phyloP scores from a whole-genome alignment of 352 stramenopile species.

The Phytophthora capsici region DNA sequence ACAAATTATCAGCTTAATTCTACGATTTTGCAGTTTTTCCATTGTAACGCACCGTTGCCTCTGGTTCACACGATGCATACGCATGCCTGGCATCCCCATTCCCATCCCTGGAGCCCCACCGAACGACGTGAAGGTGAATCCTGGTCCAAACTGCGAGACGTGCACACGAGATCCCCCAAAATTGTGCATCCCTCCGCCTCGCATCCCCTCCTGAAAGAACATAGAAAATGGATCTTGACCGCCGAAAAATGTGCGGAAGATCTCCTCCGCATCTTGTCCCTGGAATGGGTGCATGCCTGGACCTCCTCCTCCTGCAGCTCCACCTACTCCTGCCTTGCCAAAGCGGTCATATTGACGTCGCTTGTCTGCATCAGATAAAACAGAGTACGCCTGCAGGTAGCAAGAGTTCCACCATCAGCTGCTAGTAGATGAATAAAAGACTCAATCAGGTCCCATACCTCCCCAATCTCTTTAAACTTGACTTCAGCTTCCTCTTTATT shows the following conservation, averaged over 20 bases:
- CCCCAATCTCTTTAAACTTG: constrained; percentile 91
- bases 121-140: constrained; percentile 81
- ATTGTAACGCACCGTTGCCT: constrained; percentile 46
- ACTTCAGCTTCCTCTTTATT: constrained; percentile 86
- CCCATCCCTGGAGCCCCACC: constrained; percentile 58
- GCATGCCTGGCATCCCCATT: constrained; percentile 63
- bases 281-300: constrained; percentile 64
- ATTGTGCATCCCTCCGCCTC: constrained; percentile 51
- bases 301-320: constrained; percentile 38
- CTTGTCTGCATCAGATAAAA: constrained; percentile 91
- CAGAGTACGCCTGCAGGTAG: constrained; percentile 79
- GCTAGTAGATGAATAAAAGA: neutral
- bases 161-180: constrained; percentile 70
- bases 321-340: constrained; percentile 77
- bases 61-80: constrained; percentile 54
- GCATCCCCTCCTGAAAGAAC: constrained; percentile 83
- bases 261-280: constrained; percentile 79
- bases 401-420: neutral
- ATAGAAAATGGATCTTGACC: constrained; percentile 85
- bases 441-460: constrained; percentile 47
- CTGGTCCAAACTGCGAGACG: constrained; percentile 79
- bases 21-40: neutral
- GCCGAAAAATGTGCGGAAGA: constrained; percentile 85
- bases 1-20: constrained; percentile 10
- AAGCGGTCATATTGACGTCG: constrained; percentile 92